Evolutionary conservation across 208 protist species (phyloP).

Genomic region (Vickermania spadyakhi): DNA sequence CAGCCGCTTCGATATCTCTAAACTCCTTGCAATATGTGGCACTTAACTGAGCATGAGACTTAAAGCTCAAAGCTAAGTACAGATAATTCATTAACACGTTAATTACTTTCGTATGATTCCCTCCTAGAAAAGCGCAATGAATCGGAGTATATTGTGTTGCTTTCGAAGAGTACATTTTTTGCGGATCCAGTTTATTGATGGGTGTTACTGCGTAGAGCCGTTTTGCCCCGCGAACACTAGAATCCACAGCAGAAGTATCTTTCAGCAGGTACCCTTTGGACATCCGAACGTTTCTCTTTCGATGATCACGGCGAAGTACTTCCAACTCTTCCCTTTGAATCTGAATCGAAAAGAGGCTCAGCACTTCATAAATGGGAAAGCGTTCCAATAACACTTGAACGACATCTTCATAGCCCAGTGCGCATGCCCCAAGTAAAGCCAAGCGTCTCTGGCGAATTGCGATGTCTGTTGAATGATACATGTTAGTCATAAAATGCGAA

Average conservation of each 20-base stretch:
- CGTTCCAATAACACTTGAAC: conserved; percentile 65
- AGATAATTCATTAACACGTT: conserved; percentile 39
- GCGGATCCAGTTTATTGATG: conserved; percentile 1
- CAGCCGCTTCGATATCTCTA: not conserved
- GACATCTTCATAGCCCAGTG: conserved; percentile 58
- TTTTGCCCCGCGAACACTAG: not conserved
- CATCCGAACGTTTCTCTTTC: not conserved
- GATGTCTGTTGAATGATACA: conserved; percentile 16
- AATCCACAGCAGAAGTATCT: not conserved
- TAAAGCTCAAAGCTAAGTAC: conserved; percentile 13
- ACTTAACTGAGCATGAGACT: not conserved
- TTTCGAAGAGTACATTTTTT: conserved; percentile 31
- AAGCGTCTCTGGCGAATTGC: conserved; percentile 30
- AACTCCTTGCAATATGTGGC: not conserved
- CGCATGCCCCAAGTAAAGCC: conserved; percentile 45
- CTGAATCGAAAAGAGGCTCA: conserved; percentile 40
- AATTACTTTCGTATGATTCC: conserved; percentile 17
- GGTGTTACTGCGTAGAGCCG: not conserved
- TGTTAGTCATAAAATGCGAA: conserved; percentile 43
- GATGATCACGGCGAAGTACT: conserved; percentile 18
- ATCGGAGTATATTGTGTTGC: conserved; percentile 51
- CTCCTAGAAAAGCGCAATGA: conserved; percentile 55
- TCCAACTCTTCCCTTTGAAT: not conserved
- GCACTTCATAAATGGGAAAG: conserved; percentile 43
- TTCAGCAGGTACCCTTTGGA: conserved; percentile 1